Evolutionary conservation across 805 yeast species (phyloP), one percentile per base, ranked within the genome.

Genomic region (Komagataella kurtzmanii): DNA sequence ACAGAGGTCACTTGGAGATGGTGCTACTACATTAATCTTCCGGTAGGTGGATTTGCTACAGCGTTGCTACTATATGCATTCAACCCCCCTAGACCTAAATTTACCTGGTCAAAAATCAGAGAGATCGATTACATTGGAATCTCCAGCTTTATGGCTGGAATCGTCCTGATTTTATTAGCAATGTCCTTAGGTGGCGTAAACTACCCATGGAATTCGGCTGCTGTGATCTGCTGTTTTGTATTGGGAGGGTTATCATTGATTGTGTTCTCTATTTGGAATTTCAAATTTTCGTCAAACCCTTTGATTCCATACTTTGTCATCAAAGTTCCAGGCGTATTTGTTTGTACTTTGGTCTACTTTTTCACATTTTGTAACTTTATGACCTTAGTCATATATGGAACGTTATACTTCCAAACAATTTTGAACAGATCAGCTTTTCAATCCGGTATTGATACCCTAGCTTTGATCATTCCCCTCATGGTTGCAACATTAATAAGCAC

Each of bases 21-120:
- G 88, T 79, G 87, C 58, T 85, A 83, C 61, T 85, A 79, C 64
- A 71, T 85, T 55, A 84, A 83, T 62, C 62, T 85, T 44, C 87
- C 88, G 2, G 63, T 82, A 43, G 85, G 86, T 17, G 88, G 83
- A 1, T 47, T 69, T 1, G 76, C 80, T 0, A 60, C 71, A 18
- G 55, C 57, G 0, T 56, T 70, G 12, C 57, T 77, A 17, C 49
- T 71, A 2, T 51, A 73, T 3, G 66, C 71, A 17, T 72, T 76
- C 60, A 64, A 71, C 36, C 78, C 81, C 12, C 77, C 76, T 5
- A 60, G 55, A 49, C 23, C 47, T 24, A 46, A 14, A 24, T 17
- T 30, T 23, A n/a, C 17, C 21, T 10, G 5, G 6, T 8, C 44
- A 17, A 50, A 46, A n/a, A 14, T 47, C 19, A 17, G 19, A 24